Evolutionary conservation across 495 filamentous ascomycete species (phyloP), one percentile per base, ranked within the genome.

Genomic region (Penicillium verhagenii): DNA sequence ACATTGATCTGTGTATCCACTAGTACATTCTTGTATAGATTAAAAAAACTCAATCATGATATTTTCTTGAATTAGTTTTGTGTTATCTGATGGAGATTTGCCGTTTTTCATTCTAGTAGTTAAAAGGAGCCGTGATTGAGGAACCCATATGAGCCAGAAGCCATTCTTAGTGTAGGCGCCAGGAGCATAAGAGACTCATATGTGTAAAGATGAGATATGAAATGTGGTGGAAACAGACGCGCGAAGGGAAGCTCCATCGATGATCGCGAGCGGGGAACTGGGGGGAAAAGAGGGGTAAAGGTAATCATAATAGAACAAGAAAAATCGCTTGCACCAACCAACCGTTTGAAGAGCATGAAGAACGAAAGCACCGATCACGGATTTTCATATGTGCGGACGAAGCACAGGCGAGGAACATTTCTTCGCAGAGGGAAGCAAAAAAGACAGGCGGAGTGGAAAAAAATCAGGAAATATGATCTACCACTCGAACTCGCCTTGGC

Each of bases 401-500:
- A 53, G 48, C 64, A 64, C 23, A 38, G 4, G 21, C 20, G 16
- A 10, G 13, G 9, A 39, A 29, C 2, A 21, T 25, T 7, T 33
- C 42, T 19, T 25, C n/a, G 43, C 35, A 42, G 33, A 40, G 19
- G 37, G 44, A n/a, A 31, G 47, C 26, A 26, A 11, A 33, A 29
- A 10, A 25, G 20, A 6, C 46, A 13, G 9, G 10, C 6, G 29
- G 11, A 40, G 16, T 14, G 20, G 13, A 47, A 16, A 6, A n/a
- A n/a, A n/a, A n/a, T n/a, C n/a, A 24, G 50, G 29, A 25, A 26
- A 53, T 35, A 7, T 21, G 21, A 47, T 62, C 64, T 86, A 99
- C 94, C 94, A 99, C 70, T 97, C 94, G 58, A 96, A 97, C 71
- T 97, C 95, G 52, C 94, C 94, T 25, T 85, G 88, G 16, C 91